Base-by-base conservation (phyloP, 2,329 filamentous ascomycete genomes). In the Pseudocercospora musae region DNA sequence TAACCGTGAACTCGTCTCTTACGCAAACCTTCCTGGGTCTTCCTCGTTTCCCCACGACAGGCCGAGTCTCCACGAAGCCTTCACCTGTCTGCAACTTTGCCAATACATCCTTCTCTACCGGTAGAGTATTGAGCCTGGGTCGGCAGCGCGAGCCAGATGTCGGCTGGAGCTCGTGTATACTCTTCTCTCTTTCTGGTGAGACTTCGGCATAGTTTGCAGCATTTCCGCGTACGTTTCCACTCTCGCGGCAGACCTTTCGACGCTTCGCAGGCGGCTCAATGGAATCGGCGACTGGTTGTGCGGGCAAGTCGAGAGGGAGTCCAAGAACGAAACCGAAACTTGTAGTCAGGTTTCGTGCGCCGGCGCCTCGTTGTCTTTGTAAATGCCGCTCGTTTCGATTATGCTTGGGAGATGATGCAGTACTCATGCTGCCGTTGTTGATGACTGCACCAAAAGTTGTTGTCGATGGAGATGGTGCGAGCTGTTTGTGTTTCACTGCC, bases 361-460 rank as follows among this genome's bases (percentile, higher is more conserved):
- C 72, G 56, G 72, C 72, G 58, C 72, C 72, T 63, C 72, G 65
- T 60, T 73, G 72, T 18, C 72, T 69, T 55, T 70, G 68, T 65
- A 74, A 62, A 71, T 74, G 72, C 56, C 71, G 58, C 59, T 74
- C 71, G 65, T 72, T 62, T 62, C 72, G 67, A 48, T 69, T 66
- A 48, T 70, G 64, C 63, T 70, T 72, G 53, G 63, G 56, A 42
- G 70, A 68, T 33, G 66, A 68, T 37, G 60, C 64, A 48, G 67
- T 66, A 65, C 71, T 70, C 71, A 73, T 74, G 46, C 42, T 57
- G n/a, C 50, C 21, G 56, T 50, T 25, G 29, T 58, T 49, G 44
- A 25, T 48, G 4, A 23, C 20, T 25, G 23, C 18, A 23, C 18
- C 15, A 52, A 31, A 48, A 21, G 21, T 27, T 40, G 44, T 29